Base-by-base conservation (phyloP, 2,329 filamentous ascomycete species). In the Bisporella sp. region DNA sequence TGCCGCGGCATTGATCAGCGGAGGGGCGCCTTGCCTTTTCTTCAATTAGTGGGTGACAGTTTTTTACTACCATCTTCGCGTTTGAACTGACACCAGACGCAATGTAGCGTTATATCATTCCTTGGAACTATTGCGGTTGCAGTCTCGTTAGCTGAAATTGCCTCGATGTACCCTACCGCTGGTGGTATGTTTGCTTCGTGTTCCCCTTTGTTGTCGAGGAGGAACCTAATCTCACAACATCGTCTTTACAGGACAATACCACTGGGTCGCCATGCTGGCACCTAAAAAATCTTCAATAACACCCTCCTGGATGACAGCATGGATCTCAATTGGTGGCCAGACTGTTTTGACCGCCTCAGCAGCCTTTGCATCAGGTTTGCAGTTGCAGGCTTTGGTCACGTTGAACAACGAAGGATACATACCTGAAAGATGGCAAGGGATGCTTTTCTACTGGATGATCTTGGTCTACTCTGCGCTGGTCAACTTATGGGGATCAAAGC, bases 191-290 rank as follows among this genome's bases (percentile, higher is more conserved):
- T 21, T 21, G 21, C 21, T 3, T 21, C 21, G 21, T 21, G 3
- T 21, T 77, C 1, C 67, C 67, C 11, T 65, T 67, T 59, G 64
- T 3, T 73, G 69, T 0, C 62, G 73, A 7, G 68, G 65, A 7
- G 72, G 74, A 60, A 67, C 73, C 54, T 69, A 69, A 1, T 73
- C 70, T 21, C 21, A 21, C 21, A 21, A 21, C 0, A 73, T 74
- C 55, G 57, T 49, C 39, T 59, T 57, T 6, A 60, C 41, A 69
- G 79, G 79, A 6, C 77, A 83, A 63, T 82, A 82, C 55, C 77
- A 81, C 59, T 81, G 78, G 77, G 76, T 81, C 0, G 76, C 73
- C 1, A 73, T 77, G 56, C 71, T 81, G 49, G 73, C 73, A 2
- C 73, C 76, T 1, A 45, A 53, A 4, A 64, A 62, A 1, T 64